Percentiles rank a stretch among this genome's conserved stretches.
Evolutionary conservation across 106 monocot species (phyloP).

Genomic region (Narthecium ossifragum): DNA sequence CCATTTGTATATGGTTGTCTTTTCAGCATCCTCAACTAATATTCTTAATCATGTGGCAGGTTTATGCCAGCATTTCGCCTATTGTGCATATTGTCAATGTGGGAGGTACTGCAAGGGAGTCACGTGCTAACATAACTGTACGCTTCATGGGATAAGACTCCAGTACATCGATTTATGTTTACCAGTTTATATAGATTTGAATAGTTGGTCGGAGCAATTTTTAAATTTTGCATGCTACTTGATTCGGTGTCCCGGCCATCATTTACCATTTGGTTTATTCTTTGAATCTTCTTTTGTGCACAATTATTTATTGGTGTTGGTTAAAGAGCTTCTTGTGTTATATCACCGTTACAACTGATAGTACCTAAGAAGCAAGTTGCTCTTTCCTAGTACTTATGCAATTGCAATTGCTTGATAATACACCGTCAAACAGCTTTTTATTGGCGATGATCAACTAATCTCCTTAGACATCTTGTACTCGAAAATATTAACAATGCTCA

Average conservation of each 20-base stretch:
- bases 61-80: conserved; percentile 82
- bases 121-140: conserved; percentile 86
- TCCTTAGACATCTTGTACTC: no score
- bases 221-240: background rate
- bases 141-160: conserved; percentile 1
- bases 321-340: no score
- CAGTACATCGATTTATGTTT: background rate
- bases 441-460: no score
- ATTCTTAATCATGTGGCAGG: conserved; percentile 38
- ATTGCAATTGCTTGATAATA: no score
- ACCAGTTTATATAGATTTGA: background rate
- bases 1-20: background rate
- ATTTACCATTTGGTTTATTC: background rate
- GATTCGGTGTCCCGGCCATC: no score
- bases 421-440: no score
- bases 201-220: background rate
- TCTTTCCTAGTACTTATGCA: no score
- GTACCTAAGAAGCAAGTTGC: no score
- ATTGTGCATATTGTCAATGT: conserved; percentile 83
- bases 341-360: no score
- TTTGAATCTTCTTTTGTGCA: background rate
- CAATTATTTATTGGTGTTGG: no score
- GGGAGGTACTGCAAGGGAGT: conserved; percentile 45
- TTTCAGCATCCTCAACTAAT: background rate
- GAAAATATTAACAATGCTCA: no score